phyloP scores from a whole-genome alignment of 148 eudicot species.

The Oxyria digyna region DNA sequence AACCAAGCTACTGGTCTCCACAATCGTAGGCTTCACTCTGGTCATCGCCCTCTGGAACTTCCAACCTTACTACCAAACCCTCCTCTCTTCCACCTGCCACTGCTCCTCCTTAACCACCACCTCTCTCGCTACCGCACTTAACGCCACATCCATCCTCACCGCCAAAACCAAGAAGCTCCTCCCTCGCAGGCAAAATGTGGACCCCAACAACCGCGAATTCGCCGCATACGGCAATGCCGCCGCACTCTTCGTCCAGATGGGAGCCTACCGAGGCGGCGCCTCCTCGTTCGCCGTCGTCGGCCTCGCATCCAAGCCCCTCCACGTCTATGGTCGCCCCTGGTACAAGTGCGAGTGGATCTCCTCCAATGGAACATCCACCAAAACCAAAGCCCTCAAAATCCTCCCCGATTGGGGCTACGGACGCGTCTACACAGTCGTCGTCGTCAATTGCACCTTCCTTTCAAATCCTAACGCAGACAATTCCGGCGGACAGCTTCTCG shows the following conservation, averaged over 20 bases:
- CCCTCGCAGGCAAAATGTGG: neutral
- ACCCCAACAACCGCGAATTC: conserved; percentile 33
- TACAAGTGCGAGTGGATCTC: conserved; percentile 45
- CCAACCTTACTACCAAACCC: conserved; percentile 43
- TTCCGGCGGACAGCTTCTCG: conserved; percentile 30
- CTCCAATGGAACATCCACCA: conserved; percentile 12
- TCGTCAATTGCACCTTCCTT: conserved; percentile 41
- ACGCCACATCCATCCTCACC: conserved; percentile 7
- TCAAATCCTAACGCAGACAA: conserved; percentile 18
- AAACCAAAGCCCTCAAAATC: conserved; percentile 31
- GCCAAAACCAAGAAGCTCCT: neutral
- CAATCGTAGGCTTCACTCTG: conserved; percentile 33
- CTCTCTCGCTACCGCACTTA: conserved; percentile 3
- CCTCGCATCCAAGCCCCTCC: conserved; percentile 39
- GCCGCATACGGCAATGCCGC: conserved; percentile 43
- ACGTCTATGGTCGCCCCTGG: conserved; percentile 37
- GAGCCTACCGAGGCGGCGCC: conserved; percentile 46
- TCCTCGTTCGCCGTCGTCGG: conserved; percentile 32
- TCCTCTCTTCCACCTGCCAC: conserved; percentile 22
- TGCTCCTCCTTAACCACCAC: conserved; percentile 8
- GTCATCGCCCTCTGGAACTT: conserved; percentile 39
- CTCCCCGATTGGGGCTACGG: conserved; percentile 75
- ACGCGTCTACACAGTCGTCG: conserved; percentile 43
- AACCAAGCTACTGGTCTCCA: conserved; percentile 35
- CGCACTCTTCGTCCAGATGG: conserved; percentile 46